phyloP scores from a whole-genome alignment of 139 green algal species.

The Micractinium conductrix region DNA sequence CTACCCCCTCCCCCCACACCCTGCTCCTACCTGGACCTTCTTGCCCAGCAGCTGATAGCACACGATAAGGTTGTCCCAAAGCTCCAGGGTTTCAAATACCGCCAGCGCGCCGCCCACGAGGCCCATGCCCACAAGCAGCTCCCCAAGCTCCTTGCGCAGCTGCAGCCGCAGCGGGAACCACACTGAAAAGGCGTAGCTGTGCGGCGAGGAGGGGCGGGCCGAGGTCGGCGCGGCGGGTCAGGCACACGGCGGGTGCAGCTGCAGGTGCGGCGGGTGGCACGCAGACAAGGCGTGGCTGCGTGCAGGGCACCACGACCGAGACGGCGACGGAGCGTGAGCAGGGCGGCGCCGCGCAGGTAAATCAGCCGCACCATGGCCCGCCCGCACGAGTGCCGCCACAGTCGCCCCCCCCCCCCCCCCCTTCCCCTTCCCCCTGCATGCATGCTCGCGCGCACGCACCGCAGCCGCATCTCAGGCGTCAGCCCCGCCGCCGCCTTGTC shows the following conservation, averaged over 20 bases:
- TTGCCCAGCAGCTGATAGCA: slow-evolving; percentile 94
- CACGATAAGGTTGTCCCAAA: slow-evolving; percentile 89
- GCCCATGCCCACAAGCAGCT: slow-evolving; percentile 81
- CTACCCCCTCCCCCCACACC: background rate
- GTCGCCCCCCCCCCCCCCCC: no score
- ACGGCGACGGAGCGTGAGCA: no score
- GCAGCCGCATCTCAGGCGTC: slow-evolving; percentile 16
- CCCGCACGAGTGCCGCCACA: no score
- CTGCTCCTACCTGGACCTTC: slow-evolving; percentile 53
- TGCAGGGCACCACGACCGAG: no score
- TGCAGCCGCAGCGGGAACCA: slow-evolving; percentile 57
- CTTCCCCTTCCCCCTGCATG: background rate
- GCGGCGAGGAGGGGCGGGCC: background rate
- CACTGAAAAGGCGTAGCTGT: slow-evolving; percentile 59
- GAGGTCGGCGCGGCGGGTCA: background rate
- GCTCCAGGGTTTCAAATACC: slow-evolving; percentile 86
- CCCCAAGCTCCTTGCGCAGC: slow-evolving; percentile 84
- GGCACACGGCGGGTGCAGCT: background rate
- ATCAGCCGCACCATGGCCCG: no score
- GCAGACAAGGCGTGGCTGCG: no score
- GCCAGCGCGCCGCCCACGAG: slow-evolving; percentile 79
- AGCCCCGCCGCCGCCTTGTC: background rate
- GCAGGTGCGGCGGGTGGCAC: background rate
- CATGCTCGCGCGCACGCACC: slow-evolving; percentile 32
- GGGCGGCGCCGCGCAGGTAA: no score